Evolutionary conservation across 768 basidiomycete genomes (phyloP).

Genomic region (Kwoniella mangroviensis): DNA sequence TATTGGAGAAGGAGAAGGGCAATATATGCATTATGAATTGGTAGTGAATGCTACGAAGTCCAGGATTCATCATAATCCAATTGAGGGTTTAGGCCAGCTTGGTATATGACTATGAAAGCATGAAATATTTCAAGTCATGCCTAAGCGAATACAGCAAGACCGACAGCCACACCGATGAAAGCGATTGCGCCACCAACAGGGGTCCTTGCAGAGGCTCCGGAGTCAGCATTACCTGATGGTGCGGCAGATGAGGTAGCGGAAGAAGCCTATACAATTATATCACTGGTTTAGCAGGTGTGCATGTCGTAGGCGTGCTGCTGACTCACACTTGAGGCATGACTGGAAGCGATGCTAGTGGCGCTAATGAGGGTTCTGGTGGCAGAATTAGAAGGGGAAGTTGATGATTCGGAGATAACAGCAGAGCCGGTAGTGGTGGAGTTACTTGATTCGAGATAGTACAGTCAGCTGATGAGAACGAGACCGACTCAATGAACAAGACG

Average conservation of each 20-base stretch:
- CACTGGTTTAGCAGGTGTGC: background rate
- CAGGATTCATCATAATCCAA: no score
- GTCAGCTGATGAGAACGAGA: background rate
- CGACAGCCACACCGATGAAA: background rate
- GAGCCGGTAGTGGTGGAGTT: background rate
- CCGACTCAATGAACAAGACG: no score
- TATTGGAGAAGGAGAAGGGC: no score
- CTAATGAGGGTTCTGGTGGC: background rate
- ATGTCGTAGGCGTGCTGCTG: background rate
- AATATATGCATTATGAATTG: no score
- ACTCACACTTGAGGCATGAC: background rate
- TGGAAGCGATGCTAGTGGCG: background rate
- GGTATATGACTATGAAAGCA: no score
- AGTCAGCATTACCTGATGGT: background rate
- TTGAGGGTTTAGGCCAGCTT: no score
- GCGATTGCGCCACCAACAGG: background rate
- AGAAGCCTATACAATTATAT: background rate
- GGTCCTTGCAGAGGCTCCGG: background rate
- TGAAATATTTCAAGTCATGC: no score
- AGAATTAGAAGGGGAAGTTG: background rate
- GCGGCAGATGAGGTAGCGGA: background rate
- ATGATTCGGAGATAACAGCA: background rate
- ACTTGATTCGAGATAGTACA: background rate
- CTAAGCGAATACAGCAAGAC: background rate
- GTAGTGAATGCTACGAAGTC: no score